These are phyloP conservation scores for Syzygium jambos DNA, from an alignment of 345 rosid genomes.

Conservation along the genomic window DNA sequence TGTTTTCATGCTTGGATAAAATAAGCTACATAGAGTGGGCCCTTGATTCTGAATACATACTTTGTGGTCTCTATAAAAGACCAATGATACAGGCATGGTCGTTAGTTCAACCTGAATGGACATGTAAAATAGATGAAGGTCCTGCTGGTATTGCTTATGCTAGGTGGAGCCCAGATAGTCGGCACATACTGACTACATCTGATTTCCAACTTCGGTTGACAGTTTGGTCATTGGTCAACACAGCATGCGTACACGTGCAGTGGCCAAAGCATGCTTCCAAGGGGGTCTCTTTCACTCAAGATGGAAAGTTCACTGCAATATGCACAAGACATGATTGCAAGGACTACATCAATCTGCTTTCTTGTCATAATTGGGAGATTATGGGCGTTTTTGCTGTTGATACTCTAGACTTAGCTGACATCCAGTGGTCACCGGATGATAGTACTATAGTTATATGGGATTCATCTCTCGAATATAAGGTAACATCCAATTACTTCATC, in stretches of 20 bases:
- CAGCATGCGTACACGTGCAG: conserved; percentile 93
- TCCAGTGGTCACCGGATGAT: conserved; percentile 96
- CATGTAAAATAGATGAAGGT: conserved; percentile 97
- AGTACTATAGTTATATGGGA: conserved; percentile 82
- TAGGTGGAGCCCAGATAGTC: conserved; percentile 98
- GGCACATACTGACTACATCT: conserved; percentile 87
- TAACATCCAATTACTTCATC: conserved; percentile 2
- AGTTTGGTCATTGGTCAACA: conserved; percentile 88
- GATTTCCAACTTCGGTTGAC: conserved; percentile 87
- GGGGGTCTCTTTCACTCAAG: conserved; percentile 73
- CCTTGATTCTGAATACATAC: conserved; percentile 86
- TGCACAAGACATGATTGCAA: conserved; percentile 95
- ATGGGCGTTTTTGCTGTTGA: conserved; percentile 93
- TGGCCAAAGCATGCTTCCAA: conserved; percentile 94
- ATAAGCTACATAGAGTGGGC: conserved; percentile 98
- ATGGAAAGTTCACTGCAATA: conserved; percentile 83
- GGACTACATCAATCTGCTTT: conserved; percentile 77
- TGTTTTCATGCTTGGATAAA: conserved; percentile 96
- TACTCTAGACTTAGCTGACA: conserved; percentile 84
- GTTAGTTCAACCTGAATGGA: conserved; percentile 87
- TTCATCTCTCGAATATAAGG: conserved; percentile 89
- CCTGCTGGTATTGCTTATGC: conserved; percentile 95
- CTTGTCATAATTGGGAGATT: conserved; percentile 90
- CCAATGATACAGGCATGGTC: conserved; percentile 99
- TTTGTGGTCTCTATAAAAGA: conserved; percentile 81